Percentiles rank a stretch among this genome's conserved stretches.
These are phyloP conservation scores for Penicillium frequentans DNA, from an alignment of 2,329 filamentous ascomycete species.

Conservation along the genomic window DNA sequence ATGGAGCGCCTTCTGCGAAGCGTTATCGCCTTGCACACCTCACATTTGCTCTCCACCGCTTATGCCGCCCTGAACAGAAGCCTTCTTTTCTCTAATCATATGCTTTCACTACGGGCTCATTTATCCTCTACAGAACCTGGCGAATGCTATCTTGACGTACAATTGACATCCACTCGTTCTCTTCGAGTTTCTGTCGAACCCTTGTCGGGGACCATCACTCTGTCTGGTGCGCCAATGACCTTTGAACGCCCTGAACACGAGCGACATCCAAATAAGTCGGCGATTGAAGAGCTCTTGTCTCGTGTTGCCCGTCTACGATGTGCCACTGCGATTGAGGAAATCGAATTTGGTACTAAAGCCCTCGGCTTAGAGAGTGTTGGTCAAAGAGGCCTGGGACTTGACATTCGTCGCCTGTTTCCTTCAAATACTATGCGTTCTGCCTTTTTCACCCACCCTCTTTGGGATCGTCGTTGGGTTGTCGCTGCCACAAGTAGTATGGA, in stretches of 20 bases:
- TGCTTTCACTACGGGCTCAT: slow-evolving; percentile 59
- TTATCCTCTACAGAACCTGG: slow-evolving; percentile 63
- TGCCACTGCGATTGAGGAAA: slow-evolving; percentile 40
- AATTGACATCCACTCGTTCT: slow-evolving; percentile 64
- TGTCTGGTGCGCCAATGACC: slow-evolving; percentile 64
- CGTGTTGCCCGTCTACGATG: slow-evolving; percentile 41
- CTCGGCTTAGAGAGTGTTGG: slow-evolving; percentile 41
- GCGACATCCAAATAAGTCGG: slow-evolving; percentile 58
- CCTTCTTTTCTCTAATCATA: slow-evolving; percentile 61
- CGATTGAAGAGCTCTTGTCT: slow-evolving; percentile 40
- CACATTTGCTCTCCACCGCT: slow-evolving; percentile 68
- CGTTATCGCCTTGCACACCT: slow-evolving; percentile 73
- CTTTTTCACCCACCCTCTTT: slow-evolving; percentile 56
- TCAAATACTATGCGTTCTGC: slow-evolving; percentile 63
- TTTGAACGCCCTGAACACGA: slow-evolving; percentile 61
- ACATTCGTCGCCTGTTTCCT: slow-evolving; percentile 61
- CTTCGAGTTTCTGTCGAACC: slow-evolving; percentile 70
- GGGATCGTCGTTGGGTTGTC: slow-evolving; percentile 71
- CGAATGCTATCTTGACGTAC: slow-evolving; percentile 67
- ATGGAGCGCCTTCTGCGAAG: slow-evolving; percentile 71
- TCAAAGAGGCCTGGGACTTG: slow-evolving; percentile 36
- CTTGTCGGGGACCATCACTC: slow-evolving; percentile 71
- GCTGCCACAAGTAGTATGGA: slow-evolving; percentile 68
- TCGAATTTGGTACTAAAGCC: slow-evolving; percentile 36
- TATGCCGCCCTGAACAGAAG: slow-evolving; percentile 60